Conservation (phyloP, 331 rosid species). For the Cydonia oblonga region DNA sequence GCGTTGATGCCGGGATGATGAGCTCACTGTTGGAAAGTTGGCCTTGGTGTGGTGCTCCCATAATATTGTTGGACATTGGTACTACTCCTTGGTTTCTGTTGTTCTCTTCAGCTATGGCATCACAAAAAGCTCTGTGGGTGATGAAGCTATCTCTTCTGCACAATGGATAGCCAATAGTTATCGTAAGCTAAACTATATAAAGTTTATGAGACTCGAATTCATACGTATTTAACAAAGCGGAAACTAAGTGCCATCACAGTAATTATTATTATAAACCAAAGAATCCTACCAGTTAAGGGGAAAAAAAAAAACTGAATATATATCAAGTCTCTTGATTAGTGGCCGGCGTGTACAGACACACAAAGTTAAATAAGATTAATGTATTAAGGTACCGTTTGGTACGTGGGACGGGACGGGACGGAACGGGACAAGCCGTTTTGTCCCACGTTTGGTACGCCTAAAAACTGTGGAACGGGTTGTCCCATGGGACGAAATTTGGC, state of each 20-base stretch:
- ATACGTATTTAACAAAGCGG: background rate
- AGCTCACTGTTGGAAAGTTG: constrained; percentile 26
- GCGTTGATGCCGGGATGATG: constrained; percentile 23
- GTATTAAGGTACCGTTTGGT: no score
- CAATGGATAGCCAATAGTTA: background rate
- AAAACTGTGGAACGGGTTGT: no score
- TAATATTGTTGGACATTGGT: constrained; percentile 9
- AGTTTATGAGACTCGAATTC: background rate
- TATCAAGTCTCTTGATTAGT: background rate
- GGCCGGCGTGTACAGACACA: background rate
- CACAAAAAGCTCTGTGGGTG: constrained; percentile 93
- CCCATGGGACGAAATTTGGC: no score
- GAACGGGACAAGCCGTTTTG: no score
- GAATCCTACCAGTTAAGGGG: background rate
- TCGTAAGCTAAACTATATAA: background rate
- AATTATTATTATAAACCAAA: no score
- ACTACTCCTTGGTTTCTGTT: constrained; percentile 25
- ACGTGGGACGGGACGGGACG: no score
- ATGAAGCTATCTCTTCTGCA: constrained; percentile 90
- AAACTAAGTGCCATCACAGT: no score
- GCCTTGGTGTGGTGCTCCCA: constrained; percentile 18
- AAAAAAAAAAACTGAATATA: background rate
- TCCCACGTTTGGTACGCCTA: no score
- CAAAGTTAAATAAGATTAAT: background rate
- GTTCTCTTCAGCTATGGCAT: constrained; percentile 71